Conservation (phyloP, 139 green algal genomes). For the Gonium pectorale region DNA sequence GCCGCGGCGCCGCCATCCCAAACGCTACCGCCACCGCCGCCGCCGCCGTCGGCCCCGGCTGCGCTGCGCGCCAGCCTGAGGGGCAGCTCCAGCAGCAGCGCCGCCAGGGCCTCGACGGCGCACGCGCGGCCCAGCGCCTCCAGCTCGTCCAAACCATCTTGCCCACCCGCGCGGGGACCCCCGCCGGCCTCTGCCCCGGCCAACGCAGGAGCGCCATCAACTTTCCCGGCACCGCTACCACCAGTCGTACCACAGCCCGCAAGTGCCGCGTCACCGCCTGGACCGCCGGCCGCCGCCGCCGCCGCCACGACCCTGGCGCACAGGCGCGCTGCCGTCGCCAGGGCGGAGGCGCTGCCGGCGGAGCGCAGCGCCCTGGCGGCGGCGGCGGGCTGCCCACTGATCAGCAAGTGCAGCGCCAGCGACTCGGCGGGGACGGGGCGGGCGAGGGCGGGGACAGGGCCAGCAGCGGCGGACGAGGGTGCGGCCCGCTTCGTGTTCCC, state of each 20-base stretch:
- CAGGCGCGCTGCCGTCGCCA: neutral
- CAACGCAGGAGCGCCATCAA: neutral
- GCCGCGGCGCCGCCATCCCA: neutral
- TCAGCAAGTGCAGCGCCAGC: slow-evolving; percentile 13
- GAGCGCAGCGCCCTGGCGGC: slow-evolving; percentile 8
- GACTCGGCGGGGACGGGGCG: neutral
- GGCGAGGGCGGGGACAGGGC: neutral
- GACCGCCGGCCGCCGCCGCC: neutral
- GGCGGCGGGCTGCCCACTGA: neutral
- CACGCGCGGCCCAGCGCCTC: slow-evolving; percentile 1
- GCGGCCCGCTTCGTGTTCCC: neutral
- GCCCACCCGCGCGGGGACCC: neutral
- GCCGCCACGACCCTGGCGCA: neutral
- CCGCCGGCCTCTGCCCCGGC: neutral
- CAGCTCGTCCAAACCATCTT: neutral
- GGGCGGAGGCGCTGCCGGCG: neutral
- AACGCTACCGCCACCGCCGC: neutral
- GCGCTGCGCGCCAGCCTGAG: too few species aligned
- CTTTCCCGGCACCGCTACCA: neutral
- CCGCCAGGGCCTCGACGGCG: neutral
- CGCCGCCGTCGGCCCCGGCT: neutral
- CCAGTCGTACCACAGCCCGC: neutral
- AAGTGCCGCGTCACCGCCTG: neutral
- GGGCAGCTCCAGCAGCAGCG: neutral
- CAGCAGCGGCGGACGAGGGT: neutral